These are phyloP conservation scores for Yamadazyma kitorensis DNA, from an alignment of 805 yeast species.

Conservation along the genomic window DNA sequence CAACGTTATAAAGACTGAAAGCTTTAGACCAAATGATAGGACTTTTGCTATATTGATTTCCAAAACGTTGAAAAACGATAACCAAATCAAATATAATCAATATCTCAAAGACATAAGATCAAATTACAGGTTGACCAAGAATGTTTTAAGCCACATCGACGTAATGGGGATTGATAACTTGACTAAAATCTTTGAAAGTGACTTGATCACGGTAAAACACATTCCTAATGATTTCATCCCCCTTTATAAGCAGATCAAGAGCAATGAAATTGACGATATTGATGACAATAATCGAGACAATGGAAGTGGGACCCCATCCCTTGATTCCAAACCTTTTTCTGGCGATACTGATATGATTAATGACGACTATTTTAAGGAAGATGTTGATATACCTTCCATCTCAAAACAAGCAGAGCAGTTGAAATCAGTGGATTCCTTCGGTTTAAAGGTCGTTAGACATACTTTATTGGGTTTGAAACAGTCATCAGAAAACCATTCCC, in stretches of 20 bases:
- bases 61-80: slow-evolving; percentile 23
- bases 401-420: slow-evolving; percentile 56
- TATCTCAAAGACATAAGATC: slow-evolving; percentile 13
- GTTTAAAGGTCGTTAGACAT: slow-evolving; percentile 75
- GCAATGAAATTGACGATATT: slow-evolving; percentile 1
- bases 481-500: slow-evolving; percentile 14
- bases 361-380: slow-evolving; percentile 35
- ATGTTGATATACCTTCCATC: slow-evolving; percentile 32
- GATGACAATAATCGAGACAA: slow-evolving; percentile 4
- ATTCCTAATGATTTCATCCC: slow-evolving; percentile 34
- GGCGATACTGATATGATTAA: slow-evolving; percentile 13
- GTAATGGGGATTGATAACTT: slow-evolving; percentile 50
- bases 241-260: slow-evolving; percentile 26
- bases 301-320: slow-evolving; percentile 12
- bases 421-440: slow-evolving; percentile 69
- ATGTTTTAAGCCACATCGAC: slow-evolving; percentile 48
- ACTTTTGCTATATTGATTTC: slow-evolving; percentile 60
- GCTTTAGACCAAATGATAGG: slow-evolving; percentile 44
- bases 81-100: slow-evolving; percentile 10
- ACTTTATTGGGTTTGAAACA: slow-evolving; percentile 49
- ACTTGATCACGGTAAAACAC: slow-evolving; percentile 21
- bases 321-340: slow-evolving; percentile 1
- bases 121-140: slow-evolving; percentile 10
- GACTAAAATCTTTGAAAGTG: slow-evolving; percentile 27
- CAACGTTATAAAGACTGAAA: slow-evolving; percentile 22